phyloP scores from a whole-genome alignment of 2,329 filamentous ascomycete species.

The Alternaria conjuncta region DNA sequence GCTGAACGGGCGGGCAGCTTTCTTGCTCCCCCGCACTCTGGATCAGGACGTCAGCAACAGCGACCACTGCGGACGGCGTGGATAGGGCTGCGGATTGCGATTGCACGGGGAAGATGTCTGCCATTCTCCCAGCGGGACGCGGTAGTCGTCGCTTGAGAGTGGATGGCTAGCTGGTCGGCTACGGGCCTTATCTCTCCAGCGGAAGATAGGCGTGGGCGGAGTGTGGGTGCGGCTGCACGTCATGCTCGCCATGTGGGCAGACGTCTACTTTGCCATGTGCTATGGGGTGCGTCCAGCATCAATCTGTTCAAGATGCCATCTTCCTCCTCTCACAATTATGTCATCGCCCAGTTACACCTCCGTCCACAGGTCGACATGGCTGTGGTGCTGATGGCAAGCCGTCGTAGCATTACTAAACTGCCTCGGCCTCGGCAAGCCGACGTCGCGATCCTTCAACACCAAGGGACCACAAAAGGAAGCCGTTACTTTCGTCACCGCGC shows the following conservation, averaged over 20 bases:
- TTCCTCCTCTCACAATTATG: not conserved
- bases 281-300: not conserved
- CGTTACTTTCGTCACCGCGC: not conserved
- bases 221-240: conserved; percentile 1
- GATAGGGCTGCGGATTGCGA: conserved; percentile 8
- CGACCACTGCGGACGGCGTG: not conserved
- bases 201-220: conserved; percentile 9
- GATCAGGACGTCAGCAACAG: conserved; percentile 15
- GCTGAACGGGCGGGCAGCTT: too few species aligned
- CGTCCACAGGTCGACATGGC: not conserved
- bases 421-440: conserved; percentile 1
- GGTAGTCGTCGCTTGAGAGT: conserved; percentile 13
- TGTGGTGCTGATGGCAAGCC: not conserved
- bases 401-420: not conserved
- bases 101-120: conserved; percentile 10
- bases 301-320: not conserved
- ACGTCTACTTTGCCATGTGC: not conserved
- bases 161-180: conserved; percentile 18
- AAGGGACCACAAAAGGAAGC: not conserved
- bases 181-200: conserved; percentile 23
- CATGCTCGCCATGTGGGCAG: not conserved
- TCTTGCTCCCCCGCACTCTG: conserved; percentile 24
- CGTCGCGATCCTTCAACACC: not conserved
- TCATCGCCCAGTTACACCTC: not conserved
- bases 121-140: conserved; percentile 25